A percentile compares a stretch with the other conserved stretches of the same genome.
Evolutionary conservation across 768 basidiomycete species (phyloP).

Genomic region (Tubosaeta brunneosetosa): DNA sequence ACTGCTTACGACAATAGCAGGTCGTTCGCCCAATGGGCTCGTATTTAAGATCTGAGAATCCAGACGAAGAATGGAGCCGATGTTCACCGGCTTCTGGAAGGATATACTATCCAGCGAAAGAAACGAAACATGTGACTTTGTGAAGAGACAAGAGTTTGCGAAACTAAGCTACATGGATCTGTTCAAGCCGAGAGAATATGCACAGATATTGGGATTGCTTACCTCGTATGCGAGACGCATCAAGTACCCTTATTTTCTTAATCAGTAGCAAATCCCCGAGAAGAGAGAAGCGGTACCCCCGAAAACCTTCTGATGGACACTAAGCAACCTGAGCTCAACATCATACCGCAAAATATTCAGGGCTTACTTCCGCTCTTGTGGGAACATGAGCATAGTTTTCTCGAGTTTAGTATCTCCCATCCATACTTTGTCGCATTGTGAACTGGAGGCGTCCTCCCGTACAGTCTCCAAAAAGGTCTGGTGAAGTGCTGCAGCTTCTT

Average conservation of each 20-base stretch:
- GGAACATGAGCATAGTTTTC: constrained; percentile 75
- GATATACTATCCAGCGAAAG: constrained; percentile 76
- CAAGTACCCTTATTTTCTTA: constrained; percentile 37
- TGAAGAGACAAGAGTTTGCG: constrained; percentile 66
- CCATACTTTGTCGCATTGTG: constrained; percentile 50
- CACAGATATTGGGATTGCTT: constrained; percentile 1
- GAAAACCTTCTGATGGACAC: constrained; percentile 80
- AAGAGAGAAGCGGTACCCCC: constrained; percentile 44
- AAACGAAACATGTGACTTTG: constrained; percentile 61
- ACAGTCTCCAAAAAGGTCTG: constrained; percentile 61
- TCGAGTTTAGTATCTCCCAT: constrained; percentile 73
- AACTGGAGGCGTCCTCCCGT: constrained; percentile 31
- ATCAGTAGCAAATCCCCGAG: not conserved
- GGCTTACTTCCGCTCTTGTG: constrained; percentile 76
- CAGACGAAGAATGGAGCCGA: constrained; percentile 75
- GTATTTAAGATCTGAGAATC: constrained; percentile 67
- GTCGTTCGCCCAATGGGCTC: constrained; percentile 21
- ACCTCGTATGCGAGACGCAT: constrained; percentile 74
- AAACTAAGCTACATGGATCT: constrained; percentile 54
- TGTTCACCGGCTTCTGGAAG: constrained; percentile 76
- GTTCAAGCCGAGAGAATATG: not conserved
- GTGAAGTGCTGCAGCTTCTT: constrained; percentile 67
- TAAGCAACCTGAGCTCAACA: not conserved
- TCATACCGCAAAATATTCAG: not conserved
- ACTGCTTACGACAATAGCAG: constrained; percentile 55